Evolutionary conservation across 208 protist species (phyloP), one percentile per base, ranked within the genome.

Genomic region (Porcisia deanei): DNA sequence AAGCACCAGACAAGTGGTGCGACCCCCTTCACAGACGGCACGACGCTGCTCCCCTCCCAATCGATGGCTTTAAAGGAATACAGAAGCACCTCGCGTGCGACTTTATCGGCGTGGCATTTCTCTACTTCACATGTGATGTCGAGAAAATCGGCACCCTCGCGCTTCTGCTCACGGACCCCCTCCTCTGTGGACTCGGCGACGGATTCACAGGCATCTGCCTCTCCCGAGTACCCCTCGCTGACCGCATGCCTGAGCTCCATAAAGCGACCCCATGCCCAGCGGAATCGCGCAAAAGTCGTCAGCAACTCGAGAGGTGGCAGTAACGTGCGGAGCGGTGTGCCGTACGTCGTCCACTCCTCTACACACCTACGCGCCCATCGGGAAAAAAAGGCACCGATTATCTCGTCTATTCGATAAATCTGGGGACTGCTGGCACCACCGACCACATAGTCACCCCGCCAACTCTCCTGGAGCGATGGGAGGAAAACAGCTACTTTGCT

Each of bases 11-110:
- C 54, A 43, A 67, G 45, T 12, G 77, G 77, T 1, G 77, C 65
- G 20, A 82, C 58, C 4, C 54, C 61, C 67, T 47, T 70, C 12
- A 82, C 72, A 22, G 65, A 49, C 1, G 77, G 58, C 12, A 82
- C 77, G 54, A 64, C 77, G 67, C 18, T 82, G 34, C 72, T 67
- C 12, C 37, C 53, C 34, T 55, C 53, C 77, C 77, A 82, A 61
- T 82, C 65, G n/a, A 74, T 61, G 30, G 72, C 12, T 52, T 74
- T 59, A 7, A 69, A 77, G 37, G 77, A 57, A 54, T 64, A 66
- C 57, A 82, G 77, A 18, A 82, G 67, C 22, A 77, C 77, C n/a
- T 82, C 72, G 25, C 67, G 72, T 14, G 66, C 6, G 16, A 82
- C n/a, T 43, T 77, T 75, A 4, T 45, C 30, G 7, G 68, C 59